Evolutionary conservation across 192 early-diverging fungal genomes (phyloP).

Genomic region (Cetraspora pellucida): DNA sequence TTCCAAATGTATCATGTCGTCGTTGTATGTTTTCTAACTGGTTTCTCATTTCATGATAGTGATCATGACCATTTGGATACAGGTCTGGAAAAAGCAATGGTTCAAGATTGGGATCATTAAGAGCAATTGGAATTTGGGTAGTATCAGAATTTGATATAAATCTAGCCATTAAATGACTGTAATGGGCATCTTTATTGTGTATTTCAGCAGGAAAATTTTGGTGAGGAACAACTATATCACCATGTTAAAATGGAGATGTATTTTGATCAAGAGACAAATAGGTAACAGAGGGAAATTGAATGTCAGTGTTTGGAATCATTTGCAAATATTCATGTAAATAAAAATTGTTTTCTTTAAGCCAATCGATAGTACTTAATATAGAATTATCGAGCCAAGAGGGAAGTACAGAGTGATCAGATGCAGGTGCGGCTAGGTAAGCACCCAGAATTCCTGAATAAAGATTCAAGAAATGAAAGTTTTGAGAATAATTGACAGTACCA

Average conservation of each 20-base stretch:
- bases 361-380: too few species aligned
- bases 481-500: too few species aligned
- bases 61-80: conserved; percentile 1
- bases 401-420: too few species aligned
- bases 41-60: neutral
- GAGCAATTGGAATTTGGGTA: neutral
- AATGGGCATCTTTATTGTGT: conserved; percentile 16
- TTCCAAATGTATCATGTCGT: neutral
- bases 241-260: neutral
- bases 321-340: too few species aligned
- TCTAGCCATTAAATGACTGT: neutral
- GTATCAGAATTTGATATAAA: neutral
- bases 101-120: conserved; percentile 11
- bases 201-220: conserved; percentile 1
- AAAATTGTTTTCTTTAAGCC: too few species aligned
- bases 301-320: too few species aligned
- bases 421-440: too few species aligned
- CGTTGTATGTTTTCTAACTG: too few species aligned
- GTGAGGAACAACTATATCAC: neutral
- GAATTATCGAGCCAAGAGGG: too few species aligned
- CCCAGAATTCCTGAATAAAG: too few species aligned
- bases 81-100: conserved; percentile 2
- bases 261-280: neutral
- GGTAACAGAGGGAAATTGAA: neutral
- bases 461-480: too few species aligned